Evolutionary conservation across 345 rosid genomes (phyloP).

Genomic region (Durio zibethinus): DNA sequence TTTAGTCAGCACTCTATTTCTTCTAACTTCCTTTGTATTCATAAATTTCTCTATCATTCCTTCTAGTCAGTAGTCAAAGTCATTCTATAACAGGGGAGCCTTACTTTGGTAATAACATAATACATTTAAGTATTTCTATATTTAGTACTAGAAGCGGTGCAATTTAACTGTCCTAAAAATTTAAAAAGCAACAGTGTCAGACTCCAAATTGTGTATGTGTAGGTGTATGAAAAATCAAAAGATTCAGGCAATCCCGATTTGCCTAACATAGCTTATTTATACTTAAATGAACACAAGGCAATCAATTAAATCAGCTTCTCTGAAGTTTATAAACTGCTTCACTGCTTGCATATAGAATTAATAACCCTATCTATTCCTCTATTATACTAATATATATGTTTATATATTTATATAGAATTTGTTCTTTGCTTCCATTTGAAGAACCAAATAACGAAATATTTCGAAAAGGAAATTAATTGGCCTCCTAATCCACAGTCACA

Average conservation of each 20-base stretch:
- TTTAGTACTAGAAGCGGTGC: not conserved
- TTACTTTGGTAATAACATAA: not conserved
- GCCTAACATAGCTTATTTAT: not conserved
- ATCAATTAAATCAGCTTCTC: not conserved
- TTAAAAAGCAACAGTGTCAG: not conserved
- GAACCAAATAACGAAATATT: not conserved
- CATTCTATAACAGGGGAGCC: not conserved
- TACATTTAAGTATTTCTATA: not conserved
- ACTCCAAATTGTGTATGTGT: not conserved
- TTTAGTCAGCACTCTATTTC: not conserved
- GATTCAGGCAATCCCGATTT: not conserved
- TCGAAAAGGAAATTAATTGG: not conserved
- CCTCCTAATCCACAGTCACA: not conserved
- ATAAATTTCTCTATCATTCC: not conserved
- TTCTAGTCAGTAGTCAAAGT: not conserved
- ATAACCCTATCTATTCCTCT: not conserved
- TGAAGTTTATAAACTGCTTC: not conserved
- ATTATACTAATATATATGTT: too few species aligned
- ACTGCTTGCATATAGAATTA: not conserved
- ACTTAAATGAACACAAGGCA: not conserved
- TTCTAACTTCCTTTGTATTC: not conserved
- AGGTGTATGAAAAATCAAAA: not conserved
- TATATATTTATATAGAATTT: not conserved
- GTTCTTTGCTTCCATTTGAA: conserved; percentile 1
- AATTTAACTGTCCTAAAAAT: not conserved